phyloP scores from a whole-genome alignment of 768 basidiomycete genomes.

The Amanita phalloides region DNA sequence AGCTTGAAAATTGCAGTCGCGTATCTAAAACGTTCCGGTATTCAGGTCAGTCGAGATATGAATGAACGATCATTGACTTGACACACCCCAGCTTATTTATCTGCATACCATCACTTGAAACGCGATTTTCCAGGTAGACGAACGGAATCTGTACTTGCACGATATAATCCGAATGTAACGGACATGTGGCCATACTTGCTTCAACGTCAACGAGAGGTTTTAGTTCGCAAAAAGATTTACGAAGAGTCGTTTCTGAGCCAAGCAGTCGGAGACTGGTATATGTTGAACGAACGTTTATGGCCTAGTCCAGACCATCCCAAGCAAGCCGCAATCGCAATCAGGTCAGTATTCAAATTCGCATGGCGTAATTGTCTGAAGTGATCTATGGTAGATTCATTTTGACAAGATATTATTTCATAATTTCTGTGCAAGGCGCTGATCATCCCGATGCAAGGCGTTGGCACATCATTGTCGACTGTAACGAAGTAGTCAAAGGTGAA shows the following conservation, averaged over 20 bases:
- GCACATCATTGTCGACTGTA: conserved; percentile 36
- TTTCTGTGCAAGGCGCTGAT: conserved; percentile 39
- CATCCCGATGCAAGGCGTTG: conserved; percentile 9
- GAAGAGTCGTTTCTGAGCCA: conserved; percentile 38
- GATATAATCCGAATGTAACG: conserved; percentile 33
- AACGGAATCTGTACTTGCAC: conserved; percentile 18
- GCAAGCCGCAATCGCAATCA: conserved; percentile 44
- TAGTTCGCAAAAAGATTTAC: conserved; percentile 27
- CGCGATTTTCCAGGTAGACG: conserved; percentile 28
- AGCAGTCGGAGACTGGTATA: conserved; percentile 19
- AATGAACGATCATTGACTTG: background rate
- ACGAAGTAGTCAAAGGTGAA: conserved; percentile 43
- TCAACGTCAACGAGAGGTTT: conserved; percentile 34
- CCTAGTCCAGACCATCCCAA: conserved; percentile 44
- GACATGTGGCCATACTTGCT: conserved; percentile 70
- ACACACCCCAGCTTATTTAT: conserved; percentile 45
- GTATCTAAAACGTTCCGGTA: conserved; percentile 56
- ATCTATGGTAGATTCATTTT: conserved; percentile 41
- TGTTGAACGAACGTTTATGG: conserved; percentile 43
- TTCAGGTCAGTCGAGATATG: conserved; percentile 30
- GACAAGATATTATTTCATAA: conserved; percentile 50
- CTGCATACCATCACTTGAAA: conserved; percentile 41
- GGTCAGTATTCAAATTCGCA: conserved; percentile 26
- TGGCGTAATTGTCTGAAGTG: background rate
- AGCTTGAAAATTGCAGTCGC: conserved; percentile 33